phyloP scores from a whole-genome alignment of 805 yeast species.

The Tetrapisispora iriomotensis region DNA sequence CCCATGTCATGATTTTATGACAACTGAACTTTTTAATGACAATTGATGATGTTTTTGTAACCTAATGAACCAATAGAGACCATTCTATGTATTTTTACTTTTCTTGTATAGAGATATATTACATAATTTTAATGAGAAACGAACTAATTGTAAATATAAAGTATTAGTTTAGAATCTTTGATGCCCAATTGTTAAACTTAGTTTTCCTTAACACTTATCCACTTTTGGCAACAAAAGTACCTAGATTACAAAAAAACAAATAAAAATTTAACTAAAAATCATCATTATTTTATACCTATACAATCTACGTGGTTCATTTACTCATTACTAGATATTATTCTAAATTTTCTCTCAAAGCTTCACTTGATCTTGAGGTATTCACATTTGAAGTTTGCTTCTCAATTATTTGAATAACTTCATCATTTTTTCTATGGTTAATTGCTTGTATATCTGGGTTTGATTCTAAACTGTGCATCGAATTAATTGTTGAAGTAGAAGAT shows the following conservation, averaged over 20 bases:
- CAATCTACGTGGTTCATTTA: no score
- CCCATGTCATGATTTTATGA: neutral
- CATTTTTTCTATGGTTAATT: neutral
- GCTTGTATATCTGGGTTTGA: neutral
- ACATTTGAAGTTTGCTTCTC: neutral
- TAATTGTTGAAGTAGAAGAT: neutral
- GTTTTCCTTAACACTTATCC: no score
- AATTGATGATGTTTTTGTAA: neutral
- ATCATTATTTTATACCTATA: no score
- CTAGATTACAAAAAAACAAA: no score
- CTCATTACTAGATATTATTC: no score
- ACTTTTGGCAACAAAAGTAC: no score
- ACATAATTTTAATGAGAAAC: constrained; percentile 2
- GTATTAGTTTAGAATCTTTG: no score
- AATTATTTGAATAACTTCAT: neutral
- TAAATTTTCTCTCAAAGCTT: constrained; percentile 1
- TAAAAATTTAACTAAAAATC: no score
- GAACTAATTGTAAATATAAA: neutral
- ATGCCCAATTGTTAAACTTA: no score
- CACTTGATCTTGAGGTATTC: neutral
- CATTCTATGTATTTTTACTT: no score
- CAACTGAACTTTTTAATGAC: neutral
- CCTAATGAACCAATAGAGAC: constrained; percentile 1
- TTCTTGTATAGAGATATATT: no score
- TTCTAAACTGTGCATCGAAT: neutral